Evolutionary conservation across 192 early-diverging fungal genomes (phyloP), one percentile per base, ranked within the genome.

Genomic region (Entomortierella beljakovae): DNA sequence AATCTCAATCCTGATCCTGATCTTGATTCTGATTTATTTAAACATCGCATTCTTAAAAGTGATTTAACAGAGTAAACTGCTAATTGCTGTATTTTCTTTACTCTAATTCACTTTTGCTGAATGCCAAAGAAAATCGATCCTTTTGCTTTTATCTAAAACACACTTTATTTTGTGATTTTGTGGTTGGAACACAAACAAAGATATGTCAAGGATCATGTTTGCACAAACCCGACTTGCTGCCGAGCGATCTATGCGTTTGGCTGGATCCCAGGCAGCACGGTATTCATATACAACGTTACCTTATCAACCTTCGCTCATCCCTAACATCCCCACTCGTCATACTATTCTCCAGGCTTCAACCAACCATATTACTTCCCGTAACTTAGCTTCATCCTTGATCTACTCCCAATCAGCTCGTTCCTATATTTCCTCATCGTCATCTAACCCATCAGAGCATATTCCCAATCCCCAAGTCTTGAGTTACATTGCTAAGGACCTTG

Each of bases 401-500:
- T 13, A 38, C 43, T 20, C 43, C 20, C 20, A 16, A 40, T 40
- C 37, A 40, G 37, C 37, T 20, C 43, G 43, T 15, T 10, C 15
- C 11, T 46, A 46, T 46, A 20, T 16, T 46, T 46, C 43, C 4
- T 4, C 43, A 46, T 46, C 43, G 20, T 2, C 15, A 11, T 20
- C 43, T 20, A 46, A 46, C 3, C 43, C 3, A 46, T 46, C 54
- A 8, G 51, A 26, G 10, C 28, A 6, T 8, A 8, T 25, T 2
- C 28, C 51, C 23, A 15, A 3, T 8, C 23, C 28, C 6, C 58
- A 31, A 16, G 42, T 61, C 8, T 49, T 42, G 0, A 31, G 49
- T 33, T 68, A 76, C 40, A 76, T 64, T 8, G 9, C 40, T 1
- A 11, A 50, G 6, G 64, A 76, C 46, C 60, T 76, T 15, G 72